These are phyloP conservation scores for Tolypocladium inflatum DNA, from an alignment of 2,329 filamentous ascomycete species.

Conservation along the genomic window DNA sequence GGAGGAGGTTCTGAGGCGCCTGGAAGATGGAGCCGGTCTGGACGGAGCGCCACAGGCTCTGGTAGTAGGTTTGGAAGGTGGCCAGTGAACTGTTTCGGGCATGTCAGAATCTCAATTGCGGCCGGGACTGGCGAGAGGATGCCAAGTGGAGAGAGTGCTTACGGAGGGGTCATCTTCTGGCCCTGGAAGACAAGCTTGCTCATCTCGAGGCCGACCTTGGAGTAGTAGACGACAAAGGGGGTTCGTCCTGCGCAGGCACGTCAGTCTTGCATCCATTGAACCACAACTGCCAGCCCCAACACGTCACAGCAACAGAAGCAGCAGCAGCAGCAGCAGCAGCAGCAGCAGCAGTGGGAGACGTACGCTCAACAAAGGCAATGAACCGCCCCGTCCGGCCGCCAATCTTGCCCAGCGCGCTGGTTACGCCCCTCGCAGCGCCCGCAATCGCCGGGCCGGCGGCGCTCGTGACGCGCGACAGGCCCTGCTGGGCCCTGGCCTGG, in stretches of 20 bases:
- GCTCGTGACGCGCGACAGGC: conserved; percentile 71
- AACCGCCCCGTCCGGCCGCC: conserved; percentile 76
- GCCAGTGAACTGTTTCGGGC: conserved; percentile 51
- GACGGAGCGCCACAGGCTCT: conserved; percentile 60
- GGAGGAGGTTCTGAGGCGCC: conserved; percentile 46
- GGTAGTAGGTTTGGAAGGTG: conserved; percentile 81
- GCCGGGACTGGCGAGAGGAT: conserved; percentile 1
- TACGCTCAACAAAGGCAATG: conserved; percentile 79
- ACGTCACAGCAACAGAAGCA: background rate
- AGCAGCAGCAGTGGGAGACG: conserved; percentile 25
- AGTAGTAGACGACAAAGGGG: conserved; percentile 85
- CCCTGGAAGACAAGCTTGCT: conserved; percentile 77
- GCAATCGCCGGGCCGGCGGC: conserved; percentile 70
- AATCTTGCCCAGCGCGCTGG: conserved; percentile 60
- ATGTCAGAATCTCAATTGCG: background rate
- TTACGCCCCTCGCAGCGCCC: conserved; percentile 59
- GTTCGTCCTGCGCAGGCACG: conserved; percentile 55
- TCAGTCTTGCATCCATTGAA: background rate
- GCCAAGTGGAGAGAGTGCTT: conserved; percentile 33
- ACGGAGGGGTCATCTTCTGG: conserved; percentile 94
- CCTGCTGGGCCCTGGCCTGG: conserved; percentile 64
- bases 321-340: background rate
- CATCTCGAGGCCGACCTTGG: conserved; percentile 78
- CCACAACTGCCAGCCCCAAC: background rate
- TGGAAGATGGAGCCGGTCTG: conserved; percentile 53